Base-by-base conservation (phyloP, 1,139 yeast genomes). In the Blastobotrys capitulatus region DNA sequence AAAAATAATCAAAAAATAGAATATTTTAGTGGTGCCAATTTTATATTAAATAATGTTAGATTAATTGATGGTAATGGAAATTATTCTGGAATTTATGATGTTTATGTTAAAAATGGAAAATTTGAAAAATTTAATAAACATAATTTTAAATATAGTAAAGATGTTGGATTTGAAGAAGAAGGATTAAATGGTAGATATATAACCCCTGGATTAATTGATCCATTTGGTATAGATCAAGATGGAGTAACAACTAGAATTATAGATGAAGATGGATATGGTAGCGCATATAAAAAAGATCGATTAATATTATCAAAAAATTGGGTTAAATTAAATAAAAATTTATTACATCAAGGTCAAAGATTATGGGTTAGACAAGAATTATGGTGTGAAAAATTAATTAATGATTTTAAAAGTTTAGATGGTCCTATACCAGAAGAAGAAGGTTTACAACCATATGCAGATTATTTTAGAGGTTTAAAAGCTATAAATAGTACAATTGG, bases 141-240 rank as follows among this genome's bases (percentile, higher is more conserved):
- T 7, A 3, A 4, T 29, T 3, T 6, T n/a, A 4, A 35, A 9
- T 34, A 22, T 2, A 43, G 46, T 25, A 25, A 38, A 32, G 46
- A 35, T 9, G 25, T 35, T 8, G 18, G 16, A 16, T 16, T 22
- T 12, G 25, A 22, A 13, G 37, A 41, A 19, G 44, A 36, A 13
- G 40, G 36, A 5, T 26, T 43, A 22, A 22, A 18, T 27, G 48
- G 48, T 8, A n/a, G 43, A n/a, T 44, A 44, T 25, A 38, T 44
- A 20, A 44, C 48, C 1, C 48, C 48, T 4, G 48, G 48, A 7
- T 32, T 44, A 2, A 44, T 44, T 15, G 48, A 44, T 32, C 48
- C 48, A 22, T 38, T 13, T 18, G 48, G 48, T 2, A 16, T 32
- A 9, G 48, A 38, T n/a, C 48, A 44, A 18, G 48, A 44, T 19